Conservation (phyloP, 2,329 filamentous ascomycete genomes). For the Botrytis medusae region DNA sequence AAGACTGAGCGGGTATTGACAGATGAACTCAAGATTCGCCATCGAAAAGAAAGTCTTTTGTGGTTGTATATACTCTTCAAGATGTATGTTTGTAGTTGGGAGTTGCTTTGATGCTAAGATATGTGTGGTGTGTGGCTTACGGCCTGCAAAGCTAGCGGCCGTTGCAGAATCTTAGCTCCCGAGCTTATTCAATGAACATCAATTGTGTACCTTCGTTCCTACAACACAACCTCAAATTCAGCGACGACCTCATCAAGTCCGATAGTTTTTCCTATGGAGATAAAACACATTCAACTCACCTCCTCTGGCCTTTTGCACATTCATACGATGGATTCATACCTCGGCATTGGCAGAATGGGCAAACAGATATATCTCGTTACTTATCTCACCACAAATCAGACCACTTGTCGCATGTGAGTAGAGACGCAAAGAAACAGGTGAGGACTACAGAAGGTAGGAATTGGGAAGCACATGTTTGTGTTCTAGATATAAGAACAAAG, state of each 20-base stretch:
- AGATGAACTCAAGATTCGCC: too few relatives aligned
- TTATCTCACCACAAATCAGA: constrained; percentile 16
- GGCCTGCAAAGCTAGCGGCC: neutral
- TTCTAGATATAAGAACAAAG: neutral
- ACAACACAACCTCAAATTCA: neutral
- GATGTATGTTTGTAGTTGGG: neutral
- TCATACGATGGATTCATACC: neutral
- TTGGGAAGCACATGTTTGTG: neutral
- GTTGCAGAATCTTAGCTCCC: neutral
- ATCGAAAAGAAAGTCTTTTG: neutral
- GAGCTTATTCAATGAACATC: neutral
- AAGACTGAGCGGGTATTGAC: too few relatives aligned
- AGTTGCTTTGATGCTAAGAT: neutral
- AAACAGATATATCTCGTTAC: neutral
- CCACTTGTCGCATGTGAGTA: neutral
- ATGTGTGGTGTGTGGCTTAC: neutral
- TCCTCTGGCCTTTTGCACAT: neutral
- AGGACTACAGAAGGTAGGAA: neutral
- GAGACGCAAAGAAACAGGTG: neutral
- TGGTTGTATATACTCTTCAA: neutral
- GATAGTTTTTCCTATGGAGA: neutral
- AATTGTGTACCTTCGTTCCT: neutral
- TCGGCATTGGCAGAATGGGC: neutral
- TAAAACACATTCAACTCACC: neutral
- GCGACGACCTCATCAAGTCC: neutral